These are phyloP conservation scores for Psilocybe cyanescens DNA, from an alignment of 768 basidiomycete genomes.

Conservation along the genomic window DNA sequence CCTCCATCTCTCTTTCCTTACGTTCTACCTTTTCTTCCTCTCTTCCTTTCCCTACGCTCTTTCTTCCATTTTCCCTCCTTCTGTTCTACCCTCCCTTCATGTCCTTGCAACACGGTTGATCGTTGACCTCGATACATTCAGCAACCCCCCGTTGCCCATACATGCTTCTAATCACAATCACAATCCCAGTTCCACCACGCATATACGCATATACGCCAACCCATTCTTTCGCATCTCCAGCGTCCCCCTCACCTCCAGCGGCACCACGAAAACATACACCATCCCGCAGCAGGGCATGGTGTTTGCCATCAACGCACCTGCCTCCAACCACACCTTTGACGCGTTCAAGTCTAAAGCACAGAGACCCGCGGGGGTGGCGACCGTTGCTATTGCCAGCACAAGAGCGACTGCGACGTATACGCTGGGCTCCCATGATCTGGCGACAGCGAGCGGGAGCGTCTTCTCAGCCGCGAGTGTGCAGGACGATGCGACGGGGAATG, in stretches of 20 bases:
- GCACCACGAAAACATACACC: neutral
- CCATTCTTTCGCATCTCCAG: no score
- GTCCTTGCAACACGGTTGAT: no score
- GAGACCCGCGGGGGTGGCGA: neutral
- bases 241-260: no score
- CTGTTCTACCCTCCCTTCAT: no score
- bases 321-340: neutral
- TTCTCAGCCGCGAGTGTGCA: conserved; percentile 2
- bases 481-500: conserved; percentile 2
- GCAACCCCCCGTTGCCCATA: neutral
- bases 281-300: conserved; percentile 4
- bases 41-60: no score
- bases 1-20: no score
- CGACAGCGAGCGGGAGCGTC: conserved; percentile 2
- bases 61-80: no score
- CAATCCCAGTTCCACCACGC: no score
- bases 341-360: neutral
- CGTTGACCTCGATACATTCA: neutral
- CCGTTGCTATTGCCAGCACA: no score
- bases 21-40: no score
- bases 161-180: no score
- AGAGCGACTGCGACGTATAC: neutral
- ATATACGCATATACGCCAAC: no score
- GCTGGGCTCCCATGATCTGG: neutral
- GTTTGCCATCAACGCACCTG: neutral